Conservation (phyloP, 2,329 filamentous ascomycete genomes). For the Lasiodiplodia citricola region DNA sequence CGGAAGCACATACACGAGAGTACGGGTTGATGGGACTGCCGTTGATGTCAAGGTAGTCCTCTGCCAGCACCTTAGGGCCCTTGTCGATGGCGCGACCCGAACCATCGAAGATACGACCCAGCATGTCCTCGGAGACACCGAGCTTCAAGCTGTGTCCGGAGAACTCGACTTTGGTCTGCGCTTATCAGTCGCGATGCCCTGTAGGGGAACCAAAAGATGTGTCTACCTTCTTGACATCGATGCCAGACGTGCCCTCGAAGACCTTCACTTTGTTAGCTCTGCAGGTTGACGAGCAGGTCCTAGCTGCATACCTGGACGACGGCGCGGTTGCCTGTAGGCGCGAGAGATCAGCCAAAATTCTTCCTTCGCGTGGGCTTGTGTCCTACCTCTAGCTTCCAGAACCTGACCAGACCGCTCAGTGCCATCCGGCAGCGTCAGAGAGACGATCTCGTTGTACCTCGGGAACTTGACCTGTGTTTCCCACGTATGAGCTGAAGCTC, state of each 20-base stretch:
- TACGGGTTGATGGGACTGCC: slow-evolving; percentile 98
- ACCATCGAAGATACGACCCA: slow-evolving; percentile 98
- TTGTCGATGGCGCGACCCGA: slow-evolving; percentile 98
- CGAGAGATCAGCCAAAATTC: not conserved
- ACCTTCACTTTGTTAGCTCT: slow-evolving; percentile 63
- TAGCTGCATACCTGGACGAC: slow-evolving; percentile 80
- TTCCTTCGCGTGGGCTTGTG: slow-evolving; percentile 31
- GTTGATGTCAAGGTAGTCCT: slow-evolving; percentile 99
- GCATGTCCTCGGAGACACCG: slow-evolving; percentile 98
- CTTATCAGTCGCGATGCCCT: slow-evolving; percentile 33
- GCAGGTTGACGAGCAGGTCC: not conserved
- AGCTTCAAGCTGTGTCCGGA: slow-evolving; percentile 97
- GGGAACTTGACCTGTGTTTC: slow-evolving; percentile 87
- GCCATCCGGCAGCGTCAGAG: slow-evolving; percentile 93
- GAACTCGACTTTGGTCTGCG: slow-evolving; percentile 93
- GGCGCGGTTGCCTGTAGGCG: slow-evolving; percentile 76
- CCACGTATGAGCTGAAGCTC: slow-evolving; percentile 33
- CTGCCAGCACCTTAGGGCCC: slow-evolving; percentile 95
- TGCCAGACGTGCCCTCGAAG: slow-evolving; percentile 95
- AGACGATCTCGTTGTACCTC: slow-evolving; percentile 96
- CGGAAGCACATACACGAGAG: slow-evolving; percentile 73
- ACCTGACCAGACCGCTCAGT: slow-evolving; percentile 93
- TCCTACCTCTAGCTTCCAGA: slow-evolving; percentile 89
- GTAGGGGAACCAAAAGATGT: slow-evolving; percentile 25
- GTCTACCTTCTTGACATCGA: slow-evolving; percentile 92